Percentiles rank a stretch among this genome's conserved stretches.
Evolutionary conservation across 768 basidiomycete species (phyloP).

Genomic region (Gymnopilus dilepis): DNA sequence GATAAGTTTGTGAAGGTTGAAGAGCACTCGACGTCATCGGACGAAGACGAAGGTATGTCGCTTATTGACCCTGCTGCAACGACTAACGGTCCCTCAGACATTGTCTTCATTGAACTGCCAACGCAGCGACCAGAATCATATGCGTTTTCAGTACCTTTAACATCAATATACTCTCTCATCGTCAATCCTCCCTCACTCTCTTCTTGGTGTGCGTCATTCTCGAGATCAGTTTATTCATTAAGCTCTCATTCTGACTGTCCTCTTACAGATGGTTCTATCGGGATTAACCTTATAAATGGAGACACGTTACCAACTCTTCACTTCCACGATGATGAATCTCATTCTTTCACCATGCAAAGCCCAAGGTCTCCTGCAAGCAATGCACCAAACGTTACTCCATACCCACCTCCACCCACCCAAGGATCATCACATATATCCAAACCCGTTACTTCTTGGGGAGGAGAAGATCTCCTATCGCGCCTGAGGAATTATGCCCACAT

Average conservation of each 20-base stretch:
- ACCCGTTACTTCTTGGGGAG: constrained; percentile 74
- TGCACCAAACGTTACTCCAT: constrained; percentile 50
- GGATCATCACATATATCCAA: constrained; percentile 47
- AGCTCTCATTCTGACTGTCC: constrained; percentile 25
- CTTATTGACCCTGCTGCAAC: constrained; percentile 5
- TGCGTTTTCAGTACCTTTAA: constrained; percentile 93
- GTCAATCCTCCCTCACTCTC: constrained; percentile 84
- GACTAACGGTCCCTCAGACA: constrained; percentile 51
- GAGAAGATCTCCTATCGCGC: constrained; percentile 82
- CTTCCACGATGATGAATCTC: constrained; percentile 97
- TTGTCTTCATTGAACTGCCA: constrained; percentile 85
- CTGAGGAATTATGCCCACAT: constrained; percentile 80
- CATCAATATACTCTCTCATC: constrained; percentile 87
- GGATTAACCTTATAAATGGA: constrained; percentile 86
- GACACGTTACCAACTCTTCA: constrained; percentile 88
- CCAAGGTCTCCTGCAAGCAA: constrained; percentile 36
- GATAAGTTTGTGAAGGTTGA: constrained; percentile 90
- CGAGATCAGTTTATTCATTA: no score
- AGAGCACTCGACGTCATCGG: constrained; percentile 59
- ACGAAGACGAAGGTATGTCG: constrained; percentile 74
- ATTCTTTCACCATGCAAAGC: constrained; percentile 68
- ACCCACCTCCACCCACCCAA: constrained; percentile 64
- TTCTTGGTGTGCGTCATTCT: constrained; percentile 75
- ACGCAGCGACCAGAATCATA: constrained; percentile 87
- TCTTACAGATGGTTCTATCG: constrained; percentile 81